Conservation (phyloP, 2,329 filamentous ascomycete species). For the Sporothrix pallida region DNA sequence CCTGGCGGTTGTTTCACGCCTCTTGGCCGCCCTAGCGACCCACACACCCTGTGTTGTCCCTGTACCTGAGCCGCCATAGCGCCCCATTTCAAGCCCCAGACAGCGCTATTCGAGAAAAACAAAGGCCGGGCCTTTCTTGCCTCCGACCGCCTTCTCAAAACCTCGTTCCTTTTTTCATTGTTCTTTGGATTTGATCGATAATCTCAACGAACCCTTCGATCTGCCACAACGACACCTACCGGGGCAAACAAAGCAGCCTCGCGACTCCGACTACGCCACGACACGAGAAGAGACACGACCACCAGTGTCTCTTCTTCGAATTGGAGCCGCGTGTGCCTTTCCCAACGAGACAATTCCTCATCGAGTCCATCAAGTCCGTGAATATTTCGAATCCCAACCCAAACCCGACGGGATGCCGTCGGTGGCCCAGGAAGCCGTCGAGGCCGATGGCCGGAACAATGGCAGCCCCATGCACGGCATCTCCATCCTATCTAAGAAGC, state of each 20-base stretch:
- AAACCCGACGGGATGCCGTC: conserved; percentile 30
- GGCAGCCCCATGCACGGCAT: background rate
- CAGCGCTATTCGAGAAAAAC: background rate
- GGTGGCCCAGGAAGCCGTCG: conserved; percentile 31
- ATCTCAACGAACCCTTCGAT: background rate
- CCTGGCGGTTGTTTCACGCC: conserved; percentile 6
- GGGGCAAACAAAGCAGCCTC: background rate
- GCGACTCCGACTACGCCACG: background rate
- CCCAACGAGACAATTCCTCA: background rate
- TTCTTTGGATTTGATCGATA: background rate
- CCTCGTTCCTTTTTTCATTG: background rate
- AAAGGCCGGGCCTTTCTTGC: background rate
- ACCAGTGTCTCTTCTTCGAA: background rate
- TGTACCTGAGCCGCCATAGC: background rate
- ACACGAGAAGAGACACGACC: background rate
- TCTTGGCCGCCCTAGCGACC: background rate
- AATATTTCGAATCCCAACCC: background rate
- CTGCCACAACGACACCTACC: background rate
- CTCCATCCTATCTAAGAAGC: conserved; percentile 45
- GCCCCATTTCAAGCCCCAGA: background rate
- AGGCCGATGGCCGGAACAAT: background rate
- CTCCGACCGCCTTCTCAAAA: conserved; percentile 18
- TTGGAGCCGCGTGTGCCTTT: background rate
- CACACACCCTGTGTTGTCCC: background rate
- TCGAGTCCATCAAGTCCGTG: conserved; percentile 1